phyloP scores from a whole-genome alignment of 805 yeast genomes.

The Wickerhamomyces bisporus region DNA sequence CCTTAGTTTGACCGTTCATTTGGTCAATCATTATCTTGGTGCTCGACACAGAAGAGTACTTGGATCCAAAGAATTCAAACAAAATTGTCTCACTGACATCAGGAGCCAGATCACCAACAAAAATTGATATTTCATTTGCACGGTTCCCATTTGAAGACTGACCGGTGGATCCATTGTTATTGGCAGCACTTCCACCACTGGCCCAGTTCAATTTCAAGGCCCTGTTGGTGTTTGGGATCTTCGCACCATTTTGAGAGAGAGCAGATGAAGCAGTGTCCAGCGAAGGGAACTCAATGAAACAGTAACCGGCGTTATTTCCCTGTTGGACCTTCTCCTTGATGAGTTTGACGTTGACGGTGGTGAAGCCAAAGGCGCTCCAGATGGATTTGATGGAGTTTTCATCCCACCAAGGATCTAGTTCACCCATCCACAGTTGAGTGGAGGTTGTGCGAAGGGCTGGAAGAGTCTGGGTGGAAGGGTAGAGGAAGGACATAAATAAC shows the following conservation, averaged over 20 bases:
- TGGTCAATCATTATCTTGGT: conserved; percentile 79
- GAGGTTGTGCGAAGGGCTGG: conserved; percentile 2
- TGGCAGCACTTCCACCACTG: too few species aligned
- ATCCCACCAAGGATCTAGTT: conserved; percentile 79
- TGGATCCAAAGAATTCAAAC: conserved; percentile 58
- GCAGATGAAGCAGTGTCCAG: conserved; percentile 62
- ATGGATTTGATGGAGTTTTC: conserved; percentile 60
- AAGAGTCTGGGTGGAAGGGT: background rate
- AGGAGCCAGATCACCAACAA: conserved; percentile 80
- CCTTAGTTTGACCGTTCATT: conserved; percentile 63
- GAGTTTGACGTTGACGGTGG: conserved; percentile 53
- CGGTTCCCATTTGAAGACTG: conserved; percentile 9
- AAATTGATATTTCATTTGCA: conserved; percentile 54
- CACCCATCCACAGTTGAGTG: conserved; percentile 79
- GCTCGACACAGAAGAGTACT: conserved; percentile 68
- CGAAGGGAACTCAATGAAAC: conserved; percentile 71
- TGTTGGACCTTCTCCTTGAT: conserved; percentile 54
- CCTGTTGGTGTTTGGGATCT: conserved; percentile 58
- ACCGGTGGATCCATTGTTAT: conserved; percentile 22
- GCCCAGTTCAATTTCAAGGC: conserved; percentile 79
- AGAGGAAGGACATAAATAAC: background rate
- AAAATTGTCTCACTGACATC: conserved; percentile 66
- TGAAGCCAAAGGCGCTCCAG: conserved; percentile 70
- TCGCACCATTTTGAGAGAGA: conserved; percentile 58
- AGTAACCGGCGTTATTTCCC: conserved; percentile 60